These are phyloP conservation scores for Macrolepiota albuminosa DNA, from an alignment of 768 basidiomycete genomes.

Conservation along the genomic window DNA sequence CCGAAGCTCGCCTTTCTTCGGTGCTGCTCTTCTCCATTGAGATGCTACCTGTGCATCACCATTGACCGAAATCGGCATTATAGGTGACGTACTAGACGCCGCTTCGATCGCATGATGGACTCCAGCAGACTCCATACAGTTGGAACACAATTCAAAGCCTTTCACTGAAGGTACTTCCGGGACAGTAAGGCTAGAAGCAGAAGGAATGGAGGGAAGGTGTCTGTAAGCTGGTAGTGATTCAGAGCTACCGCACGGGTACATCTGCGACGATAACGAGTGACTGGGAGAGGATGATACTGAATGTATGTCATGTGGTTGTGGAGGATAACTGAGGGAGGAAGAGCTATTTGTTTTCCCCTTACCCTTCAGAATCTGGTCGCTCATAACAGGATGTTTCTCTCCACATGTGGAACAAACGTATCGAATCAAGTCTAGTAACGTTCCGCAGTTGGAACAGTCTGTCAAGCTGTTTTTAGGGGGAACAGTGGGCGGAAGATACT, in stretches of 20 bases:
- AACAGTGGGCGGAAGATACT: constrained; percentile 39
- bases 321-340: constrained; percentile 26
- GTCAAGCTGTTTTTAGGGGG: constrained; percentile 64
- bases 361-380: constrained; percentile 34
- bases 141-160: constrained; percentile 84
- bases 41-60: constrained; percentile 50
- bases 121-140: constrained; percentile 75
- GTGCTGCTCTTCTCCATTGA: constrained; percentile 64
- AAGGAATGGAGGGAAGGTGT: constrained; percentile 41
- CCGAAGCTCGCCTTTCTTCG: constrained; percentile 72
- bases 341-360: constrained; percentile 38
- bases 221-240: constrained; percentile 27
- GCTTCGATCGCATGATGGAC: constrained; percentile 71
- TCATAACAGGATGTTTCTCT: constrained; percentile 52
- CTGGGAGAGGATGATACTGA: constrained; percentile 22
- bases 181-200: constrained; percentile 22
- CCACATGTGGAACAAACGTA: constrained; percentile 91
- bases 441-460: constrained; percentile 79
- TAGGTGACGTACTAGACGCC: constrained; percentile 44
- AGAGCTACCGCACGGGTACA: constrained; percentile 26
- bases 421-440: constrained; percentile 71
- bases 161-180: constrained; percentile 15
- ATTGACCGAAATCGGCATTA: constrained; percentile 38
- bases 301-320: constrained; percentile 26
- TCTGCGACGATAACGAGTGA: constrained; percentile 29